A percentile compares a stretch with the other conserved stretches of the same genome.
Evolutionary conservation across 2,329 filamentous ascomycete genomes (phyloP).

Genomic region (Aspergillus japonicus): DNA sequence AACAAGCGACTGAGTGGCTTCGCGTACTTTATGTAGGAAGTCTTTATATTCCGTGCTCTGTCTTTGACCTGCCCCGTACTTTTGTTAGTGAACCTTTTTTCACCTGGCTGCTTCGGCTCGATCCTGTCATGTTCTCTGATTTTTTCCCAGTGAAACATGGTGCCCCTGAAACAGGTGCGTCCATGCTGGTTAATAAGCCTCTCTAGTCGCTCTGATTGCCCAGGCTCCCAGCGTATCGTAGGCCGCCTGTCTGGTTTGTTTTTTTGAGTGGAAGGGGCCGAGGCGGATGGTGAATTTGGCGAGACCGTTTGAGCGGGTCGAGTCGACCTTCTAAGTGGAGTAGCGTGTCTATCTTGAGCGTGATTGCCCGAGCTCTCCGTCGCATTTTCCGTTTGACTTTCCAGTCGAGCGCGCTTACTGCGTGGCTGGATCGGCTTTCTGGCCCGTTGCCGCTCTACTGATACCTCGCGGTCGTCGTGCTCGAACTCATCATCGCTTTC

Average conservation of each 20-base stretch:
- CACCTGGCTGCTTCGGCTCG: slow-evolving; percentile 29
- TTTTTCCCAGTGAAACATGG: neutral
- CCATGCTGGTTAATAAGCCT: slow-evolving; percentile 50
- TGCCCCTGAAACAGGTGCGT: neutral
- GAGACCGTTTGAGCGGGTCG: neutral
- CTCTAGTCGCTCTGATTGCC: slow-evolving; percentile 39
- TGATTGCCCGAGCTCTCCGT: neutral
- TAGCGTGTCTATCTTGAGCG: neutral
- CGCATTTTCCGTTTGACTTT: neutral
- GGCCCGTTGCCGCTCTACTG: slow-evolving; percentile 34
- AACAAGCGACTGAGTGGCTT: neutral
- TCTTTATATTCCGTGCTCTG: slow-evolving; percentile 55
- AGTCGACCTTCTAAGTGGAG: neutral
- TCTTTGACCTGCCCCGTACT: slow-evolving; percentile 57
- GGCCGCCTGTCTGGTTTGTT: too few species aligned
- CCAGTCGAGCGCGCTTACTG: slow-evolving; percentile 11
- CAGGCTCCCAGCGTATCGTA: too few species aligned
- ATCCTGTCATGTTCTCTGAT: slow-evolving; percentile 32
- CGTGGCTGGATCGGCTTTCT: slow-evolving; percentile 26
- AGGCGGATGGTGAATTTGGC: neutral
- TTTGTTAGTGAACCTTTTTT: slow-evolving; percentile 38
- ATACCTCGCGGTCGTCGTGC: slow-evolving; percentile 34
- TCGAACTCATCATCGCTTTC: slow-evolving; percentile 49
- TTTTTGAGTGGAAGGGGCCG: neutral
- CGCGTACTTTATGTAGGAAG: slow-evolving; percentile 18